These are phyloP conservation scores for Phaseolus coccineus DNA, from an alignment of 331 rosid species.

Conservation along the genomic window DNA sequence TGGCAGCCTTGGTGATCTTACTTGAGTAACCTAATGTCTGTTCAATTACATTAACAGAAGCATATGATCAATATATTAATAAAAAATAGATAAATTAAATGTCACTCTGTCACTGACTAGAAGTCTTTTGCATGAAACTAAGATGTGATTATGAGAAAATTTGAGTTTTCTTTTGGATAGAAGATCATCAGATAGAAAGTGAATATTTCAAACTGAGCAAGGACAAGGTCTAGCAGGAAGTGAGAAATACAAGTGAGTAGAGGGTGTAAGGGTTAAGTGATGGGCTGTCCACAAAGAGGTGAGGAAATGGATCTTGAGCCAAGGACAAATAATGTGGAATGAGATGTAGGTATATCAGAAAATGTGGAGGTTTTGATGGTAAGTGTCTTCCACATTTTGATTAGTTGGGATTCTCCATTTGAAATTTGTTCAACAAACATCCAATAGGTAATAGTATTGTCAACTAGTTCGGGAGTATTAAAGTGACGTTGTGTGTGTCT, in stretches of 20 bases:
- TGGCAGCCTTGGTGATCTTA: slow-evolving; percentile 51
- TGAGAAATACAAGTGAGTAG: slow-evolving; percentile 9
- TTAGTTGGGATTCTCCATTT: slow-evolving; percentile 6
- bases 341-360: not conserved
- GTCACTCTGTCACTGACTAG: slow-evolving; percentile 11
- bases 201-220: slow-evolving; percentile 16
- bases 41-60: slow-evolving; percentile 48
- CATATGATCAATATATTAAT: slow-evolving; percentile 46
- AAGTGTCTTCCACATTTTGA: not conserved
- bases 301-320: slow-evolving; percentile 22
- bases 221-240: slow-evolving; percentile 6
- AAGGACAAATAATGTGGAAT: not conserved
- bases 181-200: slow-evolving; percentile 26
- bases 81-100: slow-evolving; percentile 38
- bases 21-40: slow-evolving; percentile 72
- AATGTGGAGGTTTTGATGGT: slow-evolving; percentile 14
- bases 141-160: slow-evolving; percentile 20
- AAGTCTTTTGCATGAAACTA: slow-evolving; percentile 35
- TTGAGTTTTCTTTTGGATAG: not conserved
- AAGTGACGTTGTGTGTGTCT: not conserved
- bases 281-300: slow-evolving; percentile 9
- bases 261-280: slow-evolving; percentile 16
- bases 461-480: not conserved
- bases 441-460: slow-evolving; percentile 1
- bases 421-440: slow-evolving; percentile 5